phyloP scores from a whole-genome alignment of 78 protist genomes.

The Corallochytrium limacisporum region DNA sequence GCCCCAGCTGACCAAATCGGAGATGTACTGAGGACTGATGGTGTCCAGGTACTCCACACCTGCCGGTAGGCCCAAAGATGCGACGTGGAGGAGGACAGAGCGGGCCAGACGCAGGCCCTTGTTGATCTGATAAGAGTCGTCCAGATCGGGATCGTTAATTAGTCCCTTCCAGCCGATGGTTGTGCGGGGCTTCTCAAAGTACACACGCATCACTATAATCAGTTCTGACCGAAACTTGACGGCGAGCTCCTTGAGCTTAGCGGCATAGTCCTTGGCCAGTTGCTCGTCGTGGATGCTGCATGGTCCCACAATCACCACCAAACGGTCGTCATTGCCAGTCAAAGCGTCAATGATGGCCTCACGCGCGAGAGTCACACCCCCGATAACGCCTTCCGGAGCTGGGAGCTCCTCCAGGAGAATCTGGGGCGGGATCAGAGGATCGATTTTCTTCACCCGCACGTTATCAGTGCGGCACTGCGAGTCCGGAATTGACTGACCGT shows the following conservation, averaged over 20 bases:
- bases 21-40: constrained; percentile 36
- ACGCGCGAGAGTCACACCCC: not conserved
- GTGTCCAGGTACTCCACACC: constrained; percentile 47
- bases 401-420: constrained; percentile 21
- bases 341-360: not conserved
- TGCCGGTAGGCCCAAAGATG: constrained; percentile 28
- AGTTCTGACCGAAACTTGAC: constrained; percentile 18
- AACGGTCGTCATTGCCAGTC: constrained; percentile 13
- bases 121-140: constrained; percentile 17
- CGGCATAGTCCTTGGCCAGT: constrained; percentile 43
- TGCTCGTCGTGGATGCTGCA: constrained; percentile 45
- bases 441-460: not conserved
- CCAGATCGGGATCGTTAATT: constrained; percentile 48
- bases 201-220: constrained; percentile 46
- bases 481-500: too few relatives aligned
- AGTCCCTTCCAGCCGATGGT: constrained; percentile 62
- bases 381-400: too few relatives aligned
- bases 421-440: constrained; percentile 24
- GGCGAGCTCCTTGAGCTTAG: not conserved
- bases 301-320: constrained; percentile 52
- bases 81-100: not conserved
- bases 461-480: too few relatives aligned
- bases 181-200: constrained; percentile 62
- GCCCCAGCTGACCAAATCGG: not conserved
- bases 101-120: constrained; percentile 28